Percentiles rank a stretch among this genome's conserved stretches.
phyloP scores from a whole-genome alignment of 345 rosid genomes.

The Eucalyptus regnans region DNA sequence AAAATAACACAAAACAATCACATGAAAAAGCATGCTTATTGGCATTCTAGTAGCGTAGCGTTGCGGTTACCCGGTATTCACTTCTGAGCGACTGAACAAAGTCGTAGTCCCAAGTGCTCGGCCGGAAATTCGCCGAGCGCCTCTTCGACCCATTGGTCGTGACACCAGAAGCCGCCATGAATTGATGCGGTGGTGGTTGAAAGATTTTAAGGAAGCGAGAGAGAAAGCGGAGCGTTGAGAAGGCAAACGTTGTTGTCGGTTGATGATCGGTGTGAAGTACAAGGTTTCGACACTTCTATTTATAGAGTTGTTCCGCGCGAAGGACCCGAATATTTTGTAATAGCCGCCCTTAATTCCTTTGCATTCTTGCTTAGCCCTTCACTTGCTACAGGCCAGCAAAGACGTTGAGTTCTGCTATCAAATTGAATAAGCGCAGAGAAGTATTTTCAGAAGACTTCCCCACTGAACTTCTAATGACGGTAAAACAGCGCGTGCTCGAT shows the following conservation, averaged over 20 bases:
- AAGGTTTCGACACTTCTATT: background rate
- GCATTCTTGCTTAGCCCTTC: background rate
- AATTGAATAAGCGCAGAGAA: background rate
- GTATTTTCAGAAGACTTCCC: background rate
- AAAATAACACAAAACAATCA: background rate
- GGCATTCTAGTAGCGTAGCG: background rate
- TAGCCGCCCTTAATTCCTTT: background rate
- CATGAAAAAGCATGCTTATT: background rate
- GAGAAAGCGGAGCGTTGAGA: background rate
- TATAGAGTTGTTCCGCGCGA: background rate
- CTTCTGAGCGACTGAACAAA: background rate
- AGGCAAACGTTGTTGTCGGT: background rate
- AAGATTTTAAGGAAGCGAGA: background rate
- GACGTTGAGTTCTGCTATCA: background rate
- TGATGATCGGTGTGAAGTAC: background rate
- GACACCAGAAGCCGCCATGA: background rate
- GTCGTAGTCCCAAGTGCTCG: slow-evolving; percentile 1
- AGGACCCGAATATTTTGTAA: background rate
- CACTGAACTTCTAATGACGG: background rate
- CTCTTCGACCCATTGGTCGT: background rate
- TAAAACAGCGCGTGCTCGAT: background rate
- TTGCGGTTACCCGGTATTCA: background rate
- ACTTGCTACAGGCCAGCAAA: background rate
- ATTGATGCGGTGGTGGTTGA: background rate
- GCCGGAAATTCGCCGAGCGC: background rate